Evolutionary conservation across 768 basidiomycete species (phyloP).

Genomic region (Mycena galericulata): DNA sequence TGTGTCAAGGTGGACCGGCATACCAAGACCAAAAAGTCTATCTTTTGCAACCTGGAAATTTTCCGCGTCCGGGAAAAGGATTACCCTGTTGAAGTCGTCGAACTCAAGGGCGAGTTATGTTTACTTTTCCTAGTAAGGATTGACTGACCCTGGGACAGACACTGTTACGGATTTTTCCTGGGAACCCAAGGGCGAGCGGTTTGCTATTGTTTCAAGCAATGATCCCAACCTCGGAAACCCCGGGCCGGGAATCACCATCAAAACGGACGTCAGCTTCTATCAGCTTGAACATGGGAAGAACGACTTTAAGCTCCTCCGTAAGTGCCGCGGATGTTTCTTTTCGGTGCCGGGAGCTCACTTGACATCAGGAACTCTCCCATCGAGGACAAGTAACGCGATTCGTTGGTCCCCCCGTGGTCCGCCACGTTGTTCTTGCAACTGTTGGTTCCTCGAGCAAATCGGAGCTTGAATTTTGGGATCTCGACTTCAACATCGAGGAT

Average conservation of each 20-base stretch:
- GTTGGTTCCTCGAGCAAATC: slow-evolving; percentile 96
- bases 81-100: slow-evolving; percentile 96
- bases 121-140: neutral
- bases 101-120: slow-evolving; percentile 82
- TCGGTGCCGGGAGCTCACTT: slow-evolving; percentile 26
- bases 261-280: slow-evolving; percentile 97
- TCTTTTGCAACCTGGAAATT: slow-evolving; percentile 97
- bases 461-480: slow-evolving; percentile 98
- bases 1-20: slow-evolving; percentile 99
- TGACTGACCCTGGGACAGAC: slow-evolving; percentile 61
- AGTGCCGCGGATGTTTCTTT: slow-evolving; percentile 41
- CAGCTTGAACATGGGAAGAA: slow-evolving; percentile 93
- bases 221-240: slow-evolving; percentile 95
- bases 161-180: slow-evolving; percentile 96
- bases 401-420: slow-evolving; percentile 97
- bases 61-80: slow-evolving; percentile 98
- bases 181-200: slow-evolving; percentile 98
- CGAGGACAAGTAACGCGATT: slow-evolving; percentile 92
- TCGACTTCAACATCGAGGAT: slow-evolving; percentile 87
- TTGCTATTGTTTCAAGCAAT: slow-evolving; percentile 93
- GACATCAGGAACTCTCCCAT: slow-evolving; percentile 74
- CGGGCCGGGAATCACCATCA: slow-evolving; percentile 92
- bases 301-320: slow-evolving; percentile 92
- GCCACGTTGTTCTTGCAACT: slow-evolving; percentile 95
- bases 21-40: slow-evolving; percentile 98